Evolutionary conservation across 2,329 filamentous ascomycete species (phyloP), one percentile per base, ranked within the genome.

Genomic region (Botrytis paeoniae): DNA sequence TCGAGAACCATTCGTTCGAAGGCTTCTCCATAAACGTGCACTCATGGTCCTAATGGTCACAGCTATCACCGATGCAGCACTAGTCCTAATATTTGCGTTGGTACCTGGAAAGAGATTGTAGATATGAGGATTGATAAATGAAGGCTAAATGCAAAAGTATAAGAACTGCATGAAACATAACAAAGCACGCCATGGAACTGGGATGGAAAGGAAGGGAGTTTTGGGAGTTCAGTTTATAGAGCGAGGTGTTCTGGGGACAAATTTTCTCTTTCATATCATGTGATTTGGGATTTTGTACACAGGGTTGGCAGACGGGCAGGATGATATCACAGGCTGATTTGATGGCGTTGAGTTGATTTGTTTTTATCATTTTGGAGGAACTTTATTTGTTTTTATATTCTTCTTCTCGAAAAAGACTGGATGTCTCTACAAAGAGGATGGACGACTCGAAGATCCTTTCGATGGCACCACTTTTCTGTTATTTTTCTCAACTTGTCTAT

Each of bases 71-170:
- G 93, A 95, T 76, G 90, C 93, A 5, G 93, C 90, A n/a, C 84
- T 98, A 22, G 93, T 93, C 79, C 88, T 96, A 73, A 85, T 99
- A 39, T 99, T 99, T 84, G 95, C 98, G 78, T 91, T 99, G 73
- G 96, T 99, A 7, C 96, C 96, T 1, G 95, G 96, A 71, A 97
- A 93, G 81, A 86, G 92, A 75, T 86, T 97, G 62, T 96, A 81
- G 84, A 32, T 37, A n/a, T 61, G 29, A 70, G 35, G 37, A n/a
- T 69, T 16, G 29, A 45, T 62, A 32, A 39, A 37, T 61, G 54
- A 37, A 60, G 39, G 48, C 65, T 22, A 29, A 32, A 25, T 39
- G 22, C 54, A 57, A 32, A 51, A 54, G 22, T n/a, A 68, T 4
- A 41, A 37, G 35, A 66, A 37, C 35, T 39, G 25, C 48, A 68